Evolutionary conservation across 345 rosid species (phyloP), one percentile per base, ranked within the genome.

Genomic region (Arabidopsis suecica): DNA sequence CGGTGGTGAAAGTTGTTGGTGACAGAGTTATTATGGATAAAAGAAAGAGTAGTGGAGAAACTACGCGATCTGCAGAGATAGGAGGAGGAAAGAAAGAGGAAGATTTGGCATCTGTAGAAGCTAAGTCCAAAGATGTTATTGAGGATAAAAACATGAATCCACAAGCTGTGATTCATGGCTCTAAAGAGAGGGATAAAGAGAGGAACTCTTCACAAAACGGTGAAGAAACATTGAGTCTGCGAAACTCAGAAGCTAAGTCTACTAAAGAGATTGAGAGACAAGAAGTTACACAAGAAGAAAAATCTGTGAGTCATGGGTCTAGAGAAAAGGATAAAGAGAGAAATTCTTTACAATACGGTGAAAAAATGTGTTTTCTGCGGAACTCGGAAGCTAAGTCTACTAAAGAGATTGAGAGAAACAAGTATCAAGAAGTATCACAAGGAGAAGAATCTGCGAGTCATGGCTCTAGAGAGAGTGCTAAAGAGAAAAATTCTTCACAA

Each of bases 141-240:
- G 58, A 57, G 56, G 34, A 42, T 48, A 72, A 59, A 51, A 51
- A 22, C 5, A 50, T 68, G 49, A 69, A 28, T 68, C 20, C 51
- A 28, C 40, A 63, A 63, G 54, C 20, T 48, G 20, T 30, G 10
- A 34, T 33, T 68, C 57, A 76, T 5, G 57, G 16, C 30, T 60
- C 68, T 37, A 55, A 2, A 37, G 67, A 58, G 11, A 65, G 4
- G n/a, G 18, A 49, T 28, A 74, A 36, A 16, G 73, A 37, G 45
- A 49, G 11, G 3, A n/a, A 7, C 28, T 9, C 33, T 56, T 45
- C 53, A 37, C 53, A 13, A 32, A 10, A 20, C 0, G 25, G 13
- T 53, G 55, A 63, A 41, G 63, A 63, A 63, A 53, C 6, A 2
- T 5, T 20, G 5, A 41, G 51, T 40, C 14, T 20, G 23, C 44